These are phyloP conservation scores for Candida anutae DNA, from an alignment of 1,139 yeast species.

Conservation along the genomic window DNA sequence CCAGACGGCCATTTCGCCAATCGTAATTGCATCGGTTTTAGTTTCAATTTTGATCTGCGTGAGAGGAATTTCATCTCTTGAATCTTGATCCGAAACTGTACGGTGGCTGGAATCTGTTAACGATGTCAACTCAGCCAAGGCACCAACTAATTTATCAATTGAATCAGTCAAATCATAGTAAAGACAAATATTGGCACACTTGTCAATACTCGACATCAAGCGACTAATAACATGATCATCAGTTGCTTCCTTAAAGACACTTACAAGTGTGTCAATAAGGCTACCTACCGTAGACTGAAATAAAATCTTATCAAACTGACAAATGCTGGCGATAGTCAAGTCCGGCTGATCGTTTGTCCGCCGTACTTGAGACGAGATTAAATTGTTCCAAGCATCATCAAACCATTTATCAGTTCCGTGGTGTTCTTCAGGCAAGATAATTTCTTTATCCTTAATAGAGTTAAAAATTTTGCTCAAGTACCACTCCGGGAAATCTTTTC, in stretches of 20 bases:
- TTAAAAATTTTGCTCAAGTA: constrained; percentile 72
- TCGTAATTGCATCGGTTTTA: constrained; percentile 52
- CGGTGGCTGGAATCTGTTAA: constrained; percentile 23
- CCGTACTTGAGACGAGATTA: constrained; percentile 47
- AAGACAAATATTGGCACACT: constrained; percentile 69
- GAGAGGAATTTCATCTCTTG: constrained; percentile 40
- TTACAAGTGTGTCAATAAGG: constrained; percentile 61
- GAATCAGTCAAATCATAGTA: constrained; percentile 49
- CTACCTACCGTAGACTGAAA: constrained; percentile 57
- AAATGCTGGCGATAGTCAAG: constrained; percentile 15
- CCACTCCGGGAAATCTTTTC: constrained; percentile 79
- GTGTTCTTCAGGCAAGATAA: constrained; percentile 97
- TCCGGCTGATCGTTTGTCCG: background rate
- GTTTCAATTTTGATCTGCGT: constrained; percentile 43
- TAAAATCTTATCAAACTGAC: constrained; percentile 58
- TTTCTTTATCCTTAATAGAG: constrained; percentile 79
- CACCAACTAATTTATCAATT: constrained; percentile 57
- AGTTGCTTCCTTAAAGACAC: constrained; percentile 77
- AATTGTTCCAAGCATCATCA: constrained; percentile 88
- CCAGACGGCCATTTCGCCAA: constrained; percentile 73
- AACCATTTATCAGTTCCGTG: constrained; percentile 83
- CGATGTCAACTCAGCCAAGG: constrained; percentile 57
- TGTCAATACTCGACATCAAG: constrained; percentile 82
- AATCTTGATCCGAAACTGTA: constrained; percentile 16
- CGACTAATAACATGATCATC: constrained; percentile 87